Evolutionary conservation across 164 flowering plant genomes (phyloP).

Genomic region (Warburgia ugandensis): DNA sequence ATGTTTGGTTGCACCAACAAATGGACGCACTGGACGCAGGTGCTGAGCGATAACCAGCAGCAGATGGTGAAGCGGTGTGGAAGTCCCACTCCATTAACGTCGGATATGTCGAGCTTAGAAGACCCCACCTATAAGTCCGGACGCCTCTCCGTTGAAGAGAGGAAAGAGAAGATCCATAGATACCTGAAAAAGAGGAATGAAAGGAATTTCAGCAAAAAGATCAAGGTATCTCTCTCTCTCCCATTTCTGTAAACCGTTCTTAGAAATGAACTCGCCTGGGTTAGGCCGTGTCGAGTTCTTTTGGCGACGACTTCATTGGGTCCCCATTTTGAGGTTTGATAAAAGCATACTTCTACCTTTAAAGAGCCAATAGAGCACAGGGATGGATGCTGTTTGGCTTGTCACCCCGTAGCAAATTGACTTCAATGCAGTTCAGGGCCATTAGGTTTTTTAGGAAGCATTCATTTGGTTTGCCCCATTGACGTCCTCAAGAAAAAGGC

Average conservation of each 20-base stretch:
- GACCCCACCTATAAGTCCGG: slow-evolving; percentile 70
- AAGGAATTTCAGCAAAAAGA: slow-evolving; percentile 95
- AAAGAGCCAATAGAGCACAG: no score
- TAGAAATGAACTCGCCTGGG: background rate
- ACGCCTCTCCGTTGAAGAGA: slow-evolving; percentile 69
- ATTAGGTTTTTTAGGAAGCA: no score
- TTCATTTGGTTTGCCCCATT: no score
- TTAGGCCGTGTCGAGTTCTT: background rate
- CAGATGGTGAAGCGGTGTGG: slow-evolving; percentile 28
- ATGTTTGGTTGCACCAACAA: no score
- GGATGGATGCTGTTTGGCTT: no score
- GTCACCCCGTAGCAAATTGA: no score
- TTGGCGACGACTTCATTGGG: background rate
- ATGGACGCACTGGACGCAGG: background rate
- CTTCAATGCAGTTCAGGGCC: no score
- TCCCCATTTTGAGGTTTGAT: no score
- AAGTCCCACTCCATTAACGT: slow-evolving; percentile 29
- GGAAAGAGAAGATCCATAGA: slow-evolving; percentile 87
- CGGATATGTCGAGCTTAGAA: slow-evolving; percentile 64
- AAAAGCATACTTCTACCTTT: no score
- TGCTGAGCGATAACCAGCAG: slow-evolving; percentile 6
- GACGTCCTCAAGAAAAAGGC: no score
- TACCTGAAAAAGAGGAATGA: slow-evolving; percentile 93
- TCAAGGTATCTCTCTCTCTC: slow-evolving; percentile 45
- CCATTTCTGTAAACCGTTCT: background rate